Percentiles rank a stretch among this genome's conserved stretches.
These are phyloP conservation scores for Lentinula novae-zelandiae DNA, from an alignment of 1,284 basidiomycete genomes.

Conservation along the genomic window DNA sequence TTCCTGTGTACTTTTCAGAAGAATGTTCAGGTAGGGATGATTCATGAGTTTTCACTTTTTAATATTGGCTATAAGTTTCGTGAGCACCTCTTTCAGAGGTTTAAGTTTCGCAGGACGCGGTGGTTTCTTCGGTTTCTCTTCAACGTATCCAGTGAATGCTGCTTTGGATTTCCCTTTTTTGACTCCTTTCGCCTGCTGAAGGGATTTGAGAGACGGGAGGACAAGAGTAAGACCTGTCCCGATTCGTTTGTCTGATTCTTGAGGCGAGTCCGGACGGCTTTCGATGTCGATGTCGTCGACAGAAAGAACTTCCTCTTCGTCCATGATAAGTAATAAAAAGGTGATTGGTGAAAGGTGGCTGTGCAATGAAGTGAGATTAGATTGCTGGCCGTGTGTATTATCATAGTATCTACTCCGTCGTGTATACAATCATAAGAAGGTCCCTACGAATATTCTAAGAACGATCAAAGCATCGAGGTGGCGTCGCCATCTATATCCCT, in stretches of 20 bases:
- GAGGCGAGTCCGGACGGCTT: conserved; percentile 10
- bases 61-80: conserved; percentile 63
- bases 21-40: neutral
- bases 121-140: conserved; percentile 35
- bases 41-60: conserved; percentile 54
- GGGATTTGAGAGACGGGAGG: conserved; percentile 42
- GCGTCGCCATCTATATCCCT: conserved; percentile 7
- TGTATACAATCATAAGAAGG: neutral
- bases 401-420: neutral
- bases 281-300: conserved; percentile 14
- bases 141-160: conserved; percentile 23
- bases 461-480: neutral
- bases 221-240: conserved; percentile 37
- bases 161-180: conserved; percentile 33
- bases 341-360: neutral
- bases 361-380: neutral
- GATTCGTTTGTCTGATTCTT: conserved; percentile 4
- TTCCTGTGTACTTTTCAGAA: conserved; percentile 44
- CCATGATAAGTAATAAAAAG: conserved; percentile 4
- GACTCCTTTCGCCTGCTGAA: conserved; percentile 36
- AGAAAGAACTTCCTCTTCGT: conserved; percentile 14
- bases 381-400: neutral
- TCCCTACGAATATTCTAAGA: neutral
- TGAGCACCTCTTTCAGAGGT: conserved; percentile 69
- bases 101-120: conserved; percentile 67